Evolutionary conservation across 2,329 filamentous ascomycete genomes (phyloP).

Genomic region (Fusarium xyrophilum): DNA sequence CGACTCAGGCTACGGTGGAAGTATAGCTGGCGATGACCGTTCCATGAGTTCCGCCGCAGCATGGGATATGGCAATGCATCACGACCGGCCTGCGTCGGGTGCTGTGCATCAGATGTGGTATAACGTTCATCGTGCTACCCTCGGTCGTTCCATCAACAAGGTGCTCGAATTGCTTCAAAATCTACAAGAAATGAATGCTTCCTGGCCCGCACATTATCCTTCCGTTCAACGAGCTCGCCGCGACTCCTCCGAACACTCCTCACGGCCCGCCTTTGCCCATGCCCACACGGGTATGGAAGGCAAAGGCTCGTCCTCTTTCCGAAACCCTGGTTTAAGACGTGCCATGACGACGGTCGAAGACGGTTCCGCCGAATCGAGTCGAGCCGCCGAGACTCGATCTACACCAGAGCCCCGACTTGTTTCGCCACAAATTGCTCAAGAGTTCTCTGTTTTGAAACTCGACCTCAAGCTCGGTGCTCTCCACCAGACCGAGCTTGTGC

Average conservation of each 20-base stretch:
- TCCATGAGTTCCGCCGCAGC: constrained; percentile 55
- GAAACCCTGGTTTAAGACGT: constrained; percentile 65
- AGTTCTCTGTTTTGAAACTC: constrained; percentile 94
- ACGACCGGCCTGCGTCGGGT: constrained; percentile 66
- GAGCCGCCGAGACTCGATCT: constrained; percentile 66
- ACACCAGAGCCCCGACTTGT: constrained; percentile 80
- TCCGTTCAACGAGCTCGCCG: constrained; percentile 72
- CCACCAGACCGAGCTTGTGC: constrained; percentile 88
- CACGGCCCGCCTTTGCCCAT: constrained; percentile 69
- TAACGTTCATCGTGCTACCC: constrained; percentile 85
- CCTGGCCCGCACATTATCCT: constrained; percentile 95
- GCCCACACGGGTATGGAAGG: constrained; percentile 67
- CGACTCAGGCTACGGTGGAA: constrained; percentile 93
- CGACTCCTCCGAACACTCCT: constrained; percentile 52
- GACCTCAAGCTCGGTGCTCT: constrained; percentile 89
- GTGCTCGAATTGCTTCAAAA: constrained; percentile 84
- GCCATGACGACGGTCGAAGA: constrained; percentile 73
- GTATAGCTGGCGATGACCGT: constrained; percentile 69
- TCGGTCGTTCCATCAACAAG: constrained; percentile 86
- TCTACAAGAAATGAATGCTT: constrained; percentile 86
- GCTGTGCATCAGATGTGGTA: constrained; percentile 94
- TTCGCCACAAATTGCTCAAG: constrained; percentile 89
- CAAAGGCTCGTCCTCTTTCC: constrained; percentile 47
- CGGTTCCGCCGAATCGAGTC: constrained; percentile 72
- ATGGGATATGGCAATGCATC: constrained; percentile 55